Percentiles rank a stretch among this genome's conserved stretches.
phyloP scores from a whole-genome alignment of 108 stramenopile species.

The Cyclotella baltica region DNA sequence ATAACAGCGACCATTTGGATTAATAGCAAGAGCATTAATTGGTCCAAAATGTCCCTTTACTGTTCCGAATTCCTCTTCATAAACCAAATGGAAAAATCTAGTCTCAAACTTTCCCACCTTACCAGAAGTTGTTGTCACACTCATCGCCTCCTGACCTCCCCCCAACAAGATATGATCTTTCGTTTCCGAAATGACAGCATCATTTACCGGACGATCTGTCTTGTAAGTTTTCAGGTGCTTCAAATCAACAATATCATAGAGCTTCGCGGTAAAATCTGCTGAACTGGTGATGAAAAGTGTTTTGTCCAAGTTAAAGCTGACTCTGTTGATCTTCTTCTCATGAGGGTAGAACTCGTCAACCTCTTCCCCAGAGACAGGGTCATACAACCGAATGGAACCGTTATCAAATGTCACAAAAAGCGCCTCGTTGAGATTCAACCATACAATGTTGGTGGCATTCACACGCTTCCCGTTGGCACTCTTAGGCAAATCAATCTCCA shows the following conservation, averaged over 20 bases:
- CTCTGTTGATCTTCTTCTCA: conserved; percentile 92
- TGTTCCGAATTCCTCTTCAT: conserved; percentile 96
- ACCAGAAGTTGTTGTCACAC: conserved; percentile 97
- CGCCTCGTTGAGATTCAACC: conserved; percentile 92
- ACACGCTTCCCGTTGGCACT: conserved; percentile 66
- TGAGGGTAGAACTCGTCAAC: conserved; percentile 83
- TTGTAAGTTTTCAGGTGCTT: conserved; percentile 92
- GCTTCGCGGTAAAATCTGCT: conserved; percentile 93
- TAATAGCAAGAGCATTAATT: conserved; percentile 98
- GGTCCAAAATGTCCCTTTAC: conserved; percentile 99
- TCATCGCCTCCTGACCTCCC: conserved; percentile 99
- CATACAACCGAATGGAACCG: conserved; percentile 91
- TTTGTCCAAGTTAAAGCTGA: conserved; percentile 94
- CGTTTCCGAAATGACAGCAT: conserved; percentile 94
- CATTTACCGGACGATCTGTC: conserved; percentile 98
- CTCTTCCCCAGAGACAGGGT: conserved; percentile 87
- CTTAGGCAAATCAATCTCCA: conserved; percentile 92
- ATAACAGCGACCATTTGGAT: conserved; percentile 94
- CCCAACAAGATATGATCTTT: conserved; percentile 98
- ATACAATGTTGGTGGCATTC: conserved; percentile 90
- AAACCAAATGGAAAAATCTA: conserved; percentile 95
- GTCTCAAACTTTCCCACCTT: conserved; percentile 99
- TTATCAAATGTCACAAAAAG: conserved; percentile 94
- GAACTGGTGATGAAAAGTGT: conserved; percentile 95
- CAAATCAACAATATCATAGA: conserved; percentile 94